Evolutionary conservation across 2,329 filamentous ascomycete genomes (phyloP).

Genomic region (Pseudogymnoascus sp.): DNA sequence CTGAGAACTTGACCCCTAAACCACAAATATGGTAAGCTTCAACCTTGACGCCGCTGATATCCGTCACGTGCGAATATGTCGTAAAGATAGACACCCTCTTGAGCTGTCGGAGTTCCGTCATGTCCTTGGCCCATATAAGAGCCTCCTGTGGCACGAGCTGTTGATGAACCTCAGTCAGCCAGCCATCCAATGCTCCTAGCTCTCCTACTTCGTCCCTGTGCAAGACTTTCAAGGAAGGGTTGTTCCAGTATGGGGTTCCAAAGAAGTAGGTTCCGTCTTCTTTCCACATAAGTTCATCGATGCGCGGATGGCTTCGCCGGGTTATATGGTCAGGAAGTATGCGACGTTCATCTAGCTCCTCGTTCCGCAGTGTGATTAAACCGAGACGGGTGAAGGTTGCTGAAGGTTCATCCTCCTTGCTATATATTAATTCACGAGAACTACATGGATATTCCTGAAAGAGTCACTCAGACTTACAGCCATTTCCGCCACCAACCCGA

Average conservation of each 20-base stretch:
- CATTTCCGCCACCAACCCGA: constrained; percentile 4
- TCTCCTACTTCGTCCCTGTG: neutral
- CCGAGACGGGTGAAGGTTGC: constrained; percentile 6
- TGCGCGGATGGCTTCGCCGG: neutral
- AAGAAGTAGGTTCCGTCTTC: constrained; percentile 6
- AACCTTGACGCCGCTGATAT: neutral
- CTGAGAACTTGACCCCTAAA: neutral
- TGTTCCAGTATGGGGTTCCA: constrained; percentile 1
- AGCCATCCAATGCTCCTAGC: neutral
- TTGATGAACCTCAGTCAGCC: neutral
- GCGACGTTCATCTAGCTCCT: neutral
- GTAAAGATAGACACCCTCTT: constrained; percentile 8
- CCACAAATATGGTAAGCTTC: constrained; percentile 7
- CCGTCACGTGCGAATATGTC: neutral
- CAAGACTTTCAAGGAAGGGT: neutral
- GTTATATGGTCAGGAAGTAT: neutral
- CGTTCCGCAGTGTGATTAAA: neutral
- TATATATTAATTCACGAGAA: neutral
- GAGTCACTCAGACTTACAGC: constrained; percentile 7
- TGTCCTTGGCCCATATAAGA: constrained; percentile 12
- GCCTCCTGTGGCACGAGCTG: constrained; percentile 10
- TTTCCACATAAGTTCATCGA: constrained; percentile 10
- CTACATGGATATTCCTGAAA: neutral
- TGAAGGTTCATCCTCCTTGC: neutral
- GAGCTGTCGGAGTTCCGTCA: constrained; percentile 6